These are phyloP conservation scores for Oropetium thomaeum DNA, from an alignment of 176 grass and related monocot species.

Conservation along the genomic window DNA sequence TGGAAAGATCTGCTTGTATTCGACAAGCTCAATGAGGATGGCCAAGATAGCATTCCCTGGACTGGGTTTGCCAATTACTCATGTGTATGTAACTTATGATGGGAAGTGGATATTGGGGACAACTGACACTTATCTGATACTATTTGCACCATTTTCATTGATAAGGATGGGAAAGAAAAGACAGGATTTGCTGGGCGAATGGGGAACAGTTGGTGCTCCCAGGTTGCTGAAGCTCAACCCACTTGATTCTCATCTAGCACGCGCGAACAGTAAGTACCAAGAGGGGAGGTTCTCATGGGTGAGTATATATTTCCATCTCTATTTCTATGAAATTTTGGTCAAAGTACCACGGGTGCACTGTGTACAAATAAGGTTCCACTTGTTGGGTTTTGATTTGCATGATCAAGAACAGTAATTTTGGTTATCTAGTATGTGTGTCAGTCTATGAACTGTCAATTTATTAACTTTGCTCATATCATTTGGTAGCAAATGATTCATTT, in stretches of 20 bases:
- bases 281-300: slow-evolving; percentile 93
- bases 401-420: background rate
- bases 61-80: slow-evolving; percentile 82
- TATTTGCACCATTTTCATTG: slow-evolving; percentile 87
- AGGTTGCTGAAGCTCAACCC: slow-evolving; percentile 84
- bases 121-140: slow-evolving; percentile 71
- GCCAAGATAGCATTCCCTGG: slow-evolving; percentile 93
- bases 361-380: background rate
- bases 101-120: slow-evolving; percentile 89
- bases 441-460: background rate
- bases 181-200: slow-evolving; percentile 74
- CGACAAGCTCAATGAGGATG: slow-evolving; percentile 97
- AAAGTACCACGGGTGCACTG: background rate
- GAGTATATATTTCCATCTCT: slow-evolving; percentile 18
- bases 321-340: background rate
- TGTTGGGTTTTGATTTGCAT: background rate
- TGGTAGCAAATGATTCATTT: background rate
- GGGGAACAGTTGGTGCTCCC: slow-evolving; percentile 87
- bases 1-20: slow-evolving; percentile 92
- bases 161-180: slow-evolving; percentile 93
- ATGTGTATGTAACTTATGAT: slow-evolving; percentile 90
- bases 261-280: slow-evolving; percentile 59
- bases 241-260: slow-evolving; percentile 69
- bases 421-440: background rate
- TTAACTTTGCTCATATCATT: background rate